Base-by-base conservation (phyloP, 345 rosid genomes). In the Ceriops tagal region DNA sequence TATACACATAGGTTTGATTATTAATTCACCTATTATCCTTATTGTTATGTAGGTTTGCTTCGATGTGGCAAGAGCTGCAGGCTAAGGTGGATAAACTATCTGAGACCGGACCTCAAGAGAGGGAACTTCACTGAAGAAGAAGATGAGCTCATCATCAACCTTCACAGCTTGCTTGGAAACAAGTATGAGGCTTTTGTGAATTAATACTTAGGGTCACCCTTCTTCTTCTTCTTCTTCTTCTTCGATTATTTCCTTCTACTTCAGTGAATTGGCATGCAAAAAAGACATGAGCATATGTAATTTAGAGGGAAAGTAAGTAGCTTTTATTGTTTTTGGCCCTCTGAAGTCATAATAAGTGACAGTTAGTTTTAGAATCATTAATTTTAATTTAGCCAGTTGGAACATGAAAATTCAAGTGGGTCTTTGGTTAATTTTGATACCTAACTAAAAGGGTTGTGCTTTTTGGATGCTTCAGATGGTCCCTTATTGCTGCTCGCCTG, bases 21-120 rank as follows among this genome's bases (percentile, higher is more conserved):
- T 34, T 34, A 34, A 34, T 7, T 34, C 37, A 8, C 37, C 37
- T 7, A 34, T 24, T 27, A 24, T 56, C 30, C 24, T 56, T 27
- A 56, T 27, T 56, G 26, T 0, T 27, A 10, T 24, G 28, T 9
- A 83, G 84, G 87, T 21, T 72, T 83, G 81, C 70, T 76, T 49
- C 78, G 97, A 74, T 92, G 97, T 75, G 97, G 97, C 5, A 89
- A 92, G 78, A 89, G 96, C 74, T 92, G 96, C 70, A 83, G 96
- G 55, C 79, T 92, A 19, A 80, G 97, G 72, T 92, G 88, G 91
- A 87, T 87, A 65, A 87, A 87, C 72, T 87, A 87, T 76, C 69
- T 87, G 4, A 77, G 91, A 61, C 97, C 97, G 56, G 92, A 91
- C 82, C 91, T 91, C 30, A 91, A 91, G 78, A 83, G 97, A 71